Base-by-base conservation (phyloP, 106 monocot species). In the Xerophyta viscosa region DNA sequence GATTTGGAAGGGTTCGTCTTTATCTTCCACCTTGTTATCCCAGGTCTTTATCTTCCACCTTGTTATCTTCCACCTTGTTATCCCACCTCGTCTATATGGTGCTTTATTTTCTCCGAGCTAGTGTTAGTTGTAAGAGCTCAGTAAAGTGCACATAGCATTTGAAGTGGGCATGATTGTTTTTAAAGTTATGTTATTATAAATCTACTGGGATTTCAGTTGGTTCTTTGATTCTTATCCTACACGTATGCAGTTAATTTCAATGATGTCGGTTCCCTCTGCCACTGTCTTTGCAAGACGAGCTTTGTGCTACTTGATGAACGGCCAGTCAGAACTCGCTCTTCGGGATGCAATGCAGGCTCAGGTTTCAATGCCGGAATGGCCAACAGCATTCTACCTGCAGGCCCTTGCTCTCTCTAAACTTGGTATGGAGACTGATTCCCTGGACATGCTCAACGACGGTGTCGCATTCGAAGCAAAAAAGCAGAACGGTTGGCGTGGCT, bases 361-460 rank as follows among this genome's bases (percentile, higher is more conserved):
- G 43, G 94, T 96, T 2, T 96, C 81, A 74, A 78, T 96, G 84
- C 67, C 94, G 0, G 94, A 96, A 62, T 96, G 94, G 94, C 88
- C 94, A 0, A 96, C 88, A 0, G 84, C 94, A 23, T 96, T 96
- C 67, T 96, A 96, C 57, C 62, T 96, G n/a, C 94, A 96, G 63
- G 88, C 94, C 1, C 88, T 96, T 37, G 94, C 94, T 20, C 78
- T 96, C 29, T 96, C 88, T 6, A 96, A 96, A 56, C 78, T 96
- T 8, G 88, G 94, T 21, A 96, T 96, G 94, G 94, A 96, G 51
- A 96, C 75, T 8, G 88, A 96, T 52, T 84, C 94, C 9, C 94
- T 88, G 52, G 94, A 96, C 26, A 96, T 96, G 94, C 88, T 96
- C 23, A 96, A 85, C 8, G 94, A 96, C n/a, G 94, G 94, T 1